Evolutionary conservation across 495 filamentous ascomycete genomes (phyloP), one percentile per base, ranked within the genome.

Genomic region (Cercophora newfieldiana): DNA sequence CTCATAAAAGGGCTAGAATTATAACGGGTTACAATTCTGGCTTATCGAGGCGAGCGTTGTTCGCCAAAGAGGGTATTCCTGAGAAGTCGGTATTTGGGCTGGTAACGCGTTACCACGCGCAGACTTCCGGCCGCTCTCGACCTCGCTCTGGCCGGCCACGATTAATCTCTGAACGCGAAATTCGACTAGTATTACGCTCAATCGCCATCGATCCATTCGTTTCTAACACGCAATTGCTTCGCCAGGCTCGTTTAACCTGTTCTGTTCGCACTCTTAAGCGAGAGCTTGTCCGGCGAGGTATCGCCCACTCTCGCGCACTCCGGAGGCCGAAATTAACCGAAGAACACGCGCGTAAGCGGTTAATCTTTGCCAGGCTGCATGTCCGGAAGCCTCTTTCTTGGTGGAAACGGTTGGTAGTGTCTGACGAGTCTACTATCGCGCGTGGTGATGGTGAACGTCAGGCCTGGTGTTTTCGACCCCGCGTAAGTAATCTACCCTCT

Each of bases 1-100:
- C 58, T 61, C 33, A 61, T 49, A 61, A 47, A n/a, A 61, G 58
- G 44, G 25, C 58, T n/a, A 47, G 58, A 48, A 61, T 61, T 49
- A 31, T 28, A 22, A 49, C 22, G 26, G 58, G 33, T 31, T 49
- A 61, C 44, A 22, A 61, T 48, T 61, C 44, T 18, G 58, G 58
- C 58, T 31, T 61, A 24, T 48, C 58, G 4, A 19, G 44, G 19
- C 3, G 19, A 3, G 31, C 33, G 19, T 26, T 61, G 19, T 47
- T 14, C 10, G 22, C 58, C 16, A 61, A 48, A 61, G 33, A 61
- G 25, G 58, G 58, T 31, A 19, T 61, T 2, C 3, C 21, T 7
- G 3, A 12, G 25, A 18, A 24, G 12, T 47, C 33, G 7, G 22
- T 61, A 14, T 24, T 12, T 12, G 37, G 37, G 3, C 7, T 61